These are phyloP conservation scores for Aureobasidium sp. DNA, from an alignment of 2,329 filamentous ascomycete species.

Conservation along the genomic window DNA sequence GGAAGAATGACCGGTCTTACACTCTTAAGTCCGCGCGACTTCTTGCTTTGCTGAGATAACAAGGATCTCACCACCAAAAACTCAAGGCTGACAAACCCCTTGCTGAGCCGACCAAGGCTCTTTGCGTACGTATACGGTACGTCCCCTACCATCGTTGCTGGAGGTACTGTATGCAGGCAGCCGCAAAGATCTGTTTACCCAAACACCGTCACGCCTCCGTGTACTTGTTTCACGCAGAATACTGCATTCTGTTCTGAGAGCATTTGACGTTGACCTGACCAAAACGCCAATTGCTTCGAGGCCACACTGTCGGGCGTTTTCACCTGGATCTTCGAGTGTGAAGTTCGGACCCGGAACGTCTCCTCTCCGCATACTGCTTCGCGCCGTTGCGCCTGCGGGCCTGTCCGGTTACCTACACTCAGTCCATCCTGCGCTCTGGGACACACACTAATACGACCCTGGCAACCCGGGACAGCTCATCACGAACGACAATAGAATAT, in stretches of 20 bases:
- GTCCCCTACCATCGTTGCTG: constrained; percentile 5
- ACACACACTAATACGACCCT: background rate
- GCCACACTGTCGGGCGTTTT: background rate
- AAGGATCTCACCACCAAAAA: background rate
- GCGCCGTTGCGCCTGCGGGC: constrained; percentile 14
- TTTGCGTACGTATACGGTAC: background rate
- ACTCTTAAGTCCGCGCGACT: background rate
- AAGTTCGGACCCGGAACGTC: background rate
- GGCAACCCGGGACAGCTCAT: background rate
- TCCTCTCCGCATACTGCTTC: background rate
- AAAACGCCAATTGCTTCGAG: background rate
- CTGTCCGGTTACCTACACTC: constrained; percentile 1
- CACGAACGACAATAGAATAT: background rate
- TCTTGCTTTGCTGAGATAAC: background rate
- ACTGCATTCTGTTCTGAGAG: background rate
- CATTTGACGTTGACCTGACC: constrained; percentile 4
- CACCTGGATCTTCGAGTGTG: background rate
- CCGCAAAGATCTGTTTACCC: background rate
- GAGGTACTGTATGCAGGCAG: constrained; percentile 5
- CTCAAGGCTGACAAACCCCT: background rate
- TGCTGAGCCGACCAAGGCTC: background rate
- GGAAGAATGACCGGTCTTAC: no score
- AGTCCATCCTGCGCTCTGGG: background rate
- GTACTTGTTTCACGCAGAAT: background rate
- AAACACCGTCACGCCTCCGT: no score